Evolutionary conservation across 2,329 filamentous ascomycete genomes (phyloP).

Genomic region (Aspergillus sp.): DNA sequence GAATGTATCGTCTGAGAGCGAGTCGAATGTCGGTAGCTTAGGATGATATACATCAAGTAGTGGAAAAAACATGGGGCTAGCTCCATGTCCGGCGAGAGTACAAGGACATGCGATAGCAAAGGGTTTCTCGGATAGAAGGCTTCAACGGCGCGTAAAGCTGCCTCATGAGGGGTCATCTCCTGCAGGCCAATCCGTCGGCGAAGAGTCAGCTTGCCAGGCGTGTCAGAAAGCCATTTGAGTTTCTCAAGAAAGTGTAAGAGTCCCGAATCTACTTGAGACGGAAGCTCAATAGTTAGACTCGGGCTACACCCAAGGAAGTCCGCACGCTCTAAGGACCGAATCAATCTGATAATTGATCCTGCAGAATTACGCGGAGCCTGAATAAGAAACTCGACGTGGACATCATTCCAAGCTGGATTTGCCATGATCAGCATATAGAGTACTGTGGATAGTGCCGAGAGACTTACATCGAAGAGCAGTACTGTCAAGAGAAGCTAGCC

Average conservation of each 20-base stretch:
- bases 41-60: slow-evolving; percentile 76
- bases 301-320: slow-evolving; percentile 76
- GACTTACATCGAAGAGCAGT: slow-evolving; percentile 66
- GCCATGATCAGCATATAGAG: slow-evolving; percentile 16
- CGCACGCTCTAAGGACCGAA: slow-evolving; percentile 74
- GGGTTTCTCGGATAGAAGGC: slow-evolving; percentile 79
- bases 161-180: slow-evolving; percentile 68
- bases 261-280: slow-evolving; percentile 68
- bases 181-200: slow-evolving; percentile 72
- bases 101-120: slow-evolving; percentile 72
- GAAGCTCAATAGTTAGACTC: slow-evolving; percentile 83
- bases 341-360: slow-evolving; percentile 74
- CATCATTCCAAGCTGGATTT: slow-evolving; percentile 71
- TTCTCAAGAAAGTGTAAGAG: slow-evolving; percentile 65
- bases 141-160: slow-evolving; percentile 77
- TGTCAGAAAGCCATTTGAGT: slow-evolving; percentile 69
- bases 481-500: slow-evolving; percentile 79
- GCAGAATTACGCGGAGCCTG: slow-evolving; percentile 73
- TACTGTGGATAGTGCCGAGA: slow-evolving; percentile 2
- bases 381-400: slow-evolving; percentile 80
- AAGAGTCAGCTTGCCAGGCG: slow-evolving; percentile 63
- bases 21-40: slow-evolving; percentile 77
- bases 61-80: slow-evolving; percentile 82
- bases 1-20: slow-evolving; percentile 49
- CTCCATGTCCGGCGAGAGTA: slow-evolving; percentile 81